Evolutionary conservation across 2,329 filamentous ascomycete species (phyloP).

Genomic region (Ascochyta fabae): DNA sequence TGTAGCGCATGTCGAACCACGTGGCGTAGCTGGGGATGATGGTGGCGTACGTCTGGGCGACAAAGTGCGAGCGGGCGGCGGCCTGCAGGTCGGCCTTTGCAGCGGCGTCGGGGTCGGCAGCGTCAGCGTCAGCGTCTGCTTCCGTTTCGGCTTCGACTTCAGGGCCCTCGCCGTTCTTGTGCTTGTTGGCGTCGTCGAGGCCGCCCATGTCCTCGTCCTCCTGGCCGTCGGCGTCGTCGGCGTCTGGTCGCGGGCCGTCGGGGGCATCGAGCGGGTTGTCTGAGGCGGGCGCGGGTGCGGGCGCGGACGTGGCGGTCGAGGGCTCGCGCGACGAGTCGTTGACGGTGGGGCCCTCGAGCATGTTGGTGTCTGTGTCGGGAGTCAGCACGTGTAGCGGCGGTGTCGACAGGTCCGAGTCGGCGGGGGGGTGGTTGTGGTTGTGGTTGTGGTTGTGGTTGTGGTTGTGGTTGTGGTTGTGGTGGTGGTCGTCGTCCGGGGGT

Average conservation of each 20-base stretch:
- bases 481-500: too few relatives aligned
- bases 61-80: slow-evolving; percentile 87
- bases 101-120: slow-evolving; percentile 60
- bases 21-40: slow-evolving; percentile 97
- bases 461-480: too few relatives aligned
- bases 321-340: slow-evolving; percentile 61
- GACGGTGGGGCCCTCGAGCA: slow-evolving; percentile 48
- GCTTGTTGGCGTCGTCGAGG: slow-evolving; percentile 48
- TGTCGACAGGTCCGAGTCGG: not conserved
- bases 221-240: slow-evolving; percentile 64
- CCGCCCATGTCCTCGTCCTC: slow-evolving; percentile 75
- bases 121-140: slow-evolving; percentile 58
- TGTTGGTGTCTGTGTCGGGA: slow-evolving; percentile 64
- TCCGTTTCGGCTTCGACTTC: slow-evolving; percentile 45
- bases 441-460: too few relatives aligned
- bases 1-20: slow-evolving; percentile 97
- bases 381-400: slow-evolving; percentile 9
- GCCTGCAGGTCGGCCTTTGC: slow-evolving; percentile 83
- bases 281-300: slow-evolving; percentile 50
- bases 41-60: slow-evolving; percentile 92
- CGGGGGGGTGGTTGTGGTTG: not conserved
- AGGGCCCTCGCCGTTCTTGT: slow-evolving; percentile 42
- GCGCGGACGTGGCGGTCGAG: slow-evolving; percentile 62
- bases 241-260: slow-evolving; percentile 63
- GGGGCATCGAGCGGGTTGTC: slow-evolving; percentile 75